A percentile compares a stretch with the other conserved stretches of the same genome.
These are phyloP conservation scores for Fimicolochytrium jonesii DNA, from an alignment of 192 early-diverging fungal species.

Conservation along the genomic window DNA sequence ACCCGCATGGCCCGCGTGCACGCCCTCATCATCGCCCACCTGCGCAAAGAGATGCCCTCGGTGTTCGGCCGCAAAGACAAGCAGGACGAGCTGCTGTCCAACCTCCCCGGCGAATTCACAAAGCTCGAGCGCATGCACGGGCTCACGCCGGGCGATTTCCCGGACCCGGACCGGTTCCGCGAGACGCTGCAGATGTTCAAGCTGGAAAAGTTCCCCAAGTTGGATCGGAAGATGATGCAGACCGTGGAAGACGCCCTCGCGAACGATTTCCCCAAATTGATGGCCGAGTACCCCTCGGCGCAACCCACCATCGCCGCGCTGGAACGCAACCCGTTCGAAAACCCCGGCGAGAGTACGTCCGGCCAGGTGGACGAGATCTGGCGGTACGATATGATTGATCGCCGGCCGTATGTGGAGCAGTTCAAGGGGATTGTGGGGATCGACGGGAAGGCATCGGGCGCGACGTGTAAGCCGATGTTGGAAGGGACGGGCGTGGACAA, in stretches of 20 bases:
- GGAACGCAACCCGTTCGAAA: slow-evolving; percentile 62
- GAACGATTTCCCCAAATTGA: slow-evolving; percentile 68
- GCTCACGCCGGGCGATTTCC: slow-evolving; percentile 79
- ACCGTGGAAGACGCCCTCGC: slow-evolving; percentile 65
- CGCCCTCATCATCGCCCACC: slow-evolving; percentile 76
- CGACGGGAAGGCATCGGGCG: slow-evolving; percentile 55
- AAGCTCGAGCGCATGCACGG: slow-evolving; percentile 69
- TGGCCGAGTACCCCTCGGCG: slow-evolving; percentile 67
- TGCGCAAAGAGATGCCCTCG: slow-evolving; percentile 76
- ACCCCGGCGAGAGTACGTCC: not conserved
- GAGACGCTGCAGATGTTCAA: slow-evolving; percentile 68
- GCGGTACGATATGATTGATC: slow-evolving; percentile 43
- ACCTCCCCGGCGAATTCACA: slow-evolving; percentile 69
- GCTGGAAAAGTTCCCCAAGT: slow-evolving; percentile 73
- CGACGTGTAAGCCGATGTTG: slow-evolving; percentile 53
- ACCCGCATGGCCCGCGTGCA: slow-evolving; percentile 75
- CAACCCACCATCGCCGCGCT: slow-evolving; percentile 29
- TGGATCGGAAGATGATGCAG: slow-evolving; percentile 64
- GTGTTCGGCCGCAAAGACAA: slow-evolving; percentile 79
- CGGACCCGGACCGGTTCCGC: slow-evolving; percentile 68
- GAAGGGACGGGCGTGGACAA: slow-evolving; percentile 63
- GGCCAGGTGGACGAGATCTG: slow-evolving; percentile 20
- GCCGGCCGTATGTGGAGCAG: slow-evolving; percentile 35
- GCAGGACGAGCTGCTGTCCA: slow-evolving; percentile 64
- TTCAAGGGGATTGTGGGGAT: slow-evolving; percentile 50